These are phyloP conservation scores for Triticum turgidum DNA, from an alignment of 176 grass and related monocot species.

Conservation along the genomic window DNA sequence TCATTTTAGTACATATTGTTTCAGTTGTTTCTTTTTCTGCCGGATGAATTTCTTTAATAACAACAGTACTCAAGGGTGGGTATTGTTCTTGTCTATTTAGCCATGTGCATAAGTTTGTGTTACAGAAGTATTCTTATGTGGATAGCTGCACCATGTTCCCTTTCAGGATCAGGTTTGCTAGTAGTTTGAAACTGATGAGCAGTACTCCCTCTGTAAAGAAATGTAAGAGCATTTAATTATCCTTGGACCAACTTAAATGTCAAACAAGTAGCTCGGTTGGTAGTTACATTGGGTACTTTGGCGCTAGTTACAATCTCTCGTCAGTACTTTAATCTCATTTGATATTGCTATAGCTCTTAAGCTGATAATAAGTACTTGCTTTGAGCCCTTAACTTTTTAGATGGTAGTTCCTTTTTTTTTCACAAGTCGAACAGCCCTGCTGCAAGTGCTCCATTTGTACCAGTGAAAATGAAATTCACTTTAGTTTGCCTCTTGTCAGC, in stretches of 20 bases:
- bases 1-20: neutral
- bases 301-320: neutral
- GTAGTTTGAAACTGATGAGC: neutral
- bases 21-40: neutral
- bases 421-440: neutral
- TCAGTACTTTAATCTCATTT: too few species aligned
- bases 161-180: neutral
- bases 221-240: neutral
- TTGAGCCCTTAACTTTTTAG: neutral
- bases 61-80: neutral
- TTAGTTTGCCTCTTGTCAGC: neutral
- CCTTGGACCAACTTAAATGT: neutral
- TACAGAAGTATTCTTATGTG: neutral
- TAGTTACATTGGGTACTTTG: neutral
- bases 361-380: too few species aligned
- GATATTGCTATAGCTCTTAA: too few species aligned
- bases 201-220: neutral
- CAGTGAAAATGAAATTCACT: neutral
- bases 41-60: neutral
- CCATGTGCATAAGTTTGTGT: neutral
- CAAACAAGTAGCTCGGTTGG: neutral
- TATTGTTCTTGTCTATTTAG: neutral
- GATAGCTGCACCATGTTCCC: neutral
- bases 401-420: neutral
- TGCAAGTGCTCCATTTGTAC: neutral